A percentile compares a stretch with the other conserved stretches of the same genome.
Conservation (phyloP, 2,329 filamentous ascomycete genomes). For the Fusarium penzigii region DNA sequence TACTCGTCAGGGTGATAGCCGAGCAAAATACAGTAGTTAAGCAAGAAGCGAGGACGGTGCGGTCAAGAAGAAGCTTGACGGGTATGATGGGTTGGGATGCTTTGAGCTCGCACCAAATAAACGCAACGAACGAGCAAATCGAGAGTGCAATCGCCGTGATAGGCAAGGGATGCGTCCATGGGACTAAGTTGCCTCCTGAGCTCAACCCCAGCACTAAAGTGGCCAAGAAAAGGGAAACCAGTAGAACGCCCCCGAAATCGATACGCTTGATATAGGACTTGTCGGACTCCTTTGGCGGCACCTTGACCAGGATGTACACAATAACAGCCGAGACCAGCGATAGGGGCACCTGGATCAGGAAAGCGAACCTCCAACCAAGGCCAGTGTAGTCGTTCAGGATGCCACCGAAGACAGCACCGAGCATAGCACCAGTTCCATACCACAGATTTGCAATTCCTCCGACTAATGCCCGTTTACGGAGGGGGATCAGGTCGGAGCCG, state of each 20-base stretch:
- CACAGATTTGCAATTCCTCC: constrained; percentile 3
- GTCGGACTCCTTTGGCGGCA: constrained; percentile 69
- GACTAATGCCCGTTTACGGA: constrained; percentile 47
- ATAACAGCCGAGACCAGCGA: neutral
- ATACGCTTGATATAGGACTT: constrained; percentile 66
- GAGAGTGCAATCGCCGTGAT: constrained; percentile 63
- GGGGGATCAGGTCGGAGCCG: constrained; percentile 64
- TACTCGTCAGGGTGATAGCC: constrained; percentile 69
- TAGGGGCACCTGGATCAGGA: neutral
- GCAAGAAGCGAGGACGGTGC: constrained; percentile 71
- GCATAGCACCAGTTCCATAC: constrained; percentile 1
- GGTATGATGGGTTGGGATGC: constrained; percentile 75
- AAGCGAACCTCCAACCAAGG: constrained; percentile 2
- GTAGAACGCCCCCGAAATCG: constrained; percentile 69
- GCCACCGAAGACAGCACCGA: constrained; percentile 4
- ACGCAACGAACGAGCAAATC: constrained; percentile 55
- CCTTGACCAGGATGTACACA: constrained; percentile 18
- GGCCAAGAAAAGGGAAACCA: constrained; percentile 62
- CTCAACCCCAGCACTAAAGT: constrained; percentile 72
- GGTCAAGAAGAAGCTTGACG: constrained; percentile 67
- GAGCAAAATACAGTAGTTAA: constrained; percentile 71
- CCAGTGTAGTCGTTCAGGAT: constrained; percentile 1
- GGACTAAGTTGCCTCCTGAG: constrained; percentile 73
- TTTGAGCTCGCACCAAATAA: constrained; percentile 63
- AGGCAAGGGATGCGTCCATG: constrained; percentile 73